phyloP scores from a whole-genome alignment of 805 yeast species.

The Pichia rugopelliculosa region DNA sequence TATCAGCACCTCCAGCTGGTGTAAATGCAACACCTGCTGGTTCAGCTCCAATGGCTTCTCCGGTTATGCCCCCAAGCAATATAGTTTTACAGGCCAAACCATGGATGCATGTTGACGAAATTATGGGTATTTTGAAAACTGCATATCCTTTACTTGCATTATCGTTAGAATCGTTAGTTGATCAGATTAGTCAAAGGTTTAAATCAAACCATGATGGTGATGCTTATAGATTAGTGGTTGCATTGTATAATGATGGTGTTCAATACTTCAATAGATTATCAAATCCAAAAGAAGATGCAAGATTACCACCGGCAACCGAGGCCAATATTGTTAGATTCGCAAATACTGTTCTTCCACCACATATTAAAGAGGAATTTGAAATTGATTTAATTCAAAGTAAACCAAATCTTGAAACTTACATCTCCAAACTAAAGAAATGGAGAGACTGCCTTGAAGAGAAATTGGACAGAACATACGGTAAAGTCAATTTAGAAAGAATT shows the following conservation, averaged over 20 bases:
- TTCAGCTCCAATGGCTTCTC: neutral
- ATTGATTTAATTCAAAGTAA: constrained; percentile 80
- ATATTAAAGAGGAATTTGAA: constrained; percentile 83
- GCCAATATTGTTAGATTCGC: constrained; percentile 84
- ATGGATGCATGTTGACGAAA: constrained; percentile 88
- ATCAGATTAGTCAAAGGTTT: constrained; percentile 89
- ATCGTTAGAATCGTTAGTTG: constrained; percentile 89
- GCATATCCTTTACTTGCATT: constrained; percentile 92
- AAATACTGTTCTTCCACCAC: constrained; percentile 84
- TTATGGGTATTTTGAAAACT: constrained; percentile 91
- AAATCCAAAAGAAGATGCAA: constrained; percentile 81
- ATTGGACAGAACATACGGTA: constrained; percentile 74
- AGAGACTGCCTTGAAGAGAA: constrained; percentile 87
- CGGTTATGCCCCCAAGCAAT: constrained; percentile 9
- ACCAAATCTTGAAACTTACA: constrained; percentile 84
- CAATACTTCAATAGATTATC: constrained; percentile 82
- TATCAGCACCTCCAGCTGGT: neutral
- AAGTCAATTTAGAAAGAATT: constrained; percentile 76
- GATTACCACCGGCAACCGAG: constrained; percentile 85
- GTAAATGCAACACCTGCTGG: constrained; percentile 3
- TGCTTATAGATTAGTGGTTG: constrained; percentile 88
- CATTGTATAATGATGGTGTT: constrained; percentile 86
- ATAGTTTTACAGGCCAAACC: constrained; percentile 48
- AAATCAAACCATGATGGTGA: constrained; percentile 94
- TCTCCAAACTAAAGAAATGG: constrained; percentile 82